phyloP scores from a whole-genome alignment of 139 green algal species.

The Coccomyxa sp. region DNA sequence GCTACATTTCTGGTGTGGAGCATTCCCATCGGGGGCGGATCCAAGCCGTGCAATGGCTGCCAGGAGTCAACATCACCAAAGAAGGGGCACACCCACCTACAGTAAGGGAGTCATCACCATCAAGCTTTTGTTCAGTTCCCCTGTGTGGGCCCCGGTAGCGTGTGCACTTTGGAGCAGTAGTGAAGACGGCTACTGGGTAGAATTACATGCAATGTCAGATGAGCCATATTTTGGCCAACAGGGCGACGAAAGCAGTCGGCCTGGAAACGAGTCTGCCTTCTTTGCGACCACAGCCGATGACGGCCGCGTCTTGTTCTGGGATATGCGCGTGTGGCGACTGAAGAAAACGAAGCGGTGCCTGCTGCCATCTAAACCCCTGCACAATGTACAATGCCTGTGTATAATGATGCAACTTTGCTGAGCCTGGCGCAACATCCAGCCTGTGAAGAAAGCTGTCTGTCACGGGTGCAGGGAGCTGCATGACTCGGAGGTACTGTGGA shows the following conservation, averaged over 20 bases:
- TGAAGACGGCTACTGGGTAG: not conserved
- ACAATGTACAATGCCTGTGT: not conserved
- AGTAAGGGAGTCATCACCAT: conserved; percentile 2
- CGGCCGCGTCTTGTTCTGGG: conserved; percentile 75
- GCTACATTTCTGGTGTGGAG: too few species aligned
- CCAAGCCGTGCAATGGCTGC: too few species aligned
- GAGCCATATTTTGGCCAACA: not conserved
- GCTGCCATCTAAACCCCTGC: not conserved
- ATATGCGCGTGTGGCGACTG: conserved; percentile 57
- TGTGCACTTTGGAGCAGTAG: not conserved
- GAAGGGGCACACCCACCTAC: too few species aligned
- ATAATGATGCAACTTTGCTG: not conserved
- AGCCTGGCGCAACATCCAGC: not conserved
- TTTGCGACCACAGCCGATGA: conserved; percentile 71
- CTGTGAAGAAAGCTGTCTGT: not conserved
- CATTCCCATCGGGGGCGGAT: too few species aligned
- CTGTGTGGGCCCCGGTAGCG: not conserved
- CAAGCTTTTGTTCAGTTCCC: not conserved
- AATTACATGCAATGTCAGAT: conserved; percentile 1
- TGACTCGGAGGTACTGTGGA: conserved; percentile 63
- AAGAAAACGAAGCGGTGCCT: not conserved
- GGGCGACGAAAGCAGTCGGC: conserved; percentile 41
- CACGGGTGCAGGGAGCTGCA: conserved; percentile 20
- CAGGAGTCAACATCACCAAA: too few species aligned
- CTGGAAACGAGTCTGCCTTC: conserved; percentile 21